phyloP scores from a whole-genome alignment of 2,329 filamentous ascomycete species.

The Aspergillus unguis region DNA sequence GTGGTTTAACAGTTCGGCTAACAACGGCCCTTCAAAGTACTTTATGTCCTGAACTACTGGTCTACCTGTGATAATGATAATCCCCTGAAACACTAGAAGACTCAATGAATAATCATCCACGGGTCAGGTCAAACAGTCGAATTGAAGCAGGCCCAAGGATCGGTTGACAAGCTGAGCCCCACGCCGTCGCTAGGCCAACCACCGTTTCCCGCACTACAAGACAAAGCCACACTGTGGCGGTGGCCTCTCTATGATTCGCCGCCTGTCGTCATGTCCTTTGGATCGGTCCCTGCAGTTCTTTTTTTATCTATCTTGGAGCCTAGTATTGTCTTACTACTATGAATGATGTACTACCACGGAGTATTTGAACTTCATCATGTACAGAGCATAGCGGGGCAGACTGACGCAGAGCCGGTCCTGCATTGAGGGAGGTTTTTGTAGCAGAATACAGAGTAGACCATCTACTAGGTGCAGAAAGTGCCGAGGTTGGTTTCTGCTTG shows the following conservation, averaged over 20 bases:
- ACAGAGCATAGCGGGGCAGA: no score
- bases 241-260: conserved; percentile 1
- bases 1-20: no score
- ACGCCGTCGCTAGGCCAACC: conserved; percentile 6
- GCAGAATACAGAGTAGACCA: no score
- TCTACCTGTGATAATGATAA: background rate
- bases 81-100: background rate
- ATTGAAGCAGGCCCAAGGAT: background rate
- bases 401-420: no score
- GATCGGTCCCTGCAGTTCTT: conserved; percentile 7
- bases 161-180: background rate
- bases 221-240: conserved; percentile 9
- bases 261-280: background rate
- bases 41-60: background rate
- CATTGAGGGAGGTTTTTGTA: no score
- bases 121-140: background rate
- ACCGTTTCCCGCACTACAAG: background rate
- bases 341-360: no score
- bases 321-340: background rate
- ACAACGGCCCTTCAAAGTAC: no score
- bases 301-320: conserved; percentile 10
- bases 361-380: no score
- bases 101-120: background rate
- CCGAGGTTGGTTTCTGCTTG: no score
- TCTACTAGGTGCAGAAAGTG: no score